phyloP scores from a whole-genome alignment of 768 basidiomycete species.

The Daedaleopsis sinensis region DNA sequence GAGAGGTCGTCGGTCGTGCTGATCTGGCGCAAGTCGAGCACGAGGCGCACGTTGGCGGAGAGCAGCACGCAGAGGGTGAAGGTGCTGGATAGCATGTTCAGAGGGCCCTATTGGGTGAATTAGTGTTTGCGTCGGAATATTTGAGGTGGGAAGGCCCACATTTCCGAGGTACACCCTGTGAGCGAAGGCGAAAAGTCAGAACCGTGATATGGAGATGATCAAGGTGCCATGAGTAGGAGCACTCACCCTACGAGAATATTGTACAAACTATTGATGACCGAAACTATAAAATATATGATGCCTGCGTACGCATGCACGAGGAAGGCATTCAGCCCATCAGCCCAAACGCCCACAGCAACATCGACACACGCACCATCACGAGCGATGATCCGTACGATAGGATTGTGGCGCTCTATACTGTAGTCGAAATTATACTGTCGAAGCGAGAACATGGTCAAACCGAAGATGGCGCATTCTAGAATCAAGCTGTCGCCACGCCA shows the following conservation, averaged over 20 bases:
- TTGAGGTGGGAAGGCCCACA: not conserved
- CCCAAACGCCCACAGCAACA: too few relatives aligned
- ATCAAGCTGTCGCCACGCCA: not conserved
- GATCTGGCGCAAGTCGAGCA: slow-evolving; percentile 22
- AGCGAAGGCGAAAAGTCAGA: too few relatives aligned
- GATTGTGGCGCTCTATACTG: not conserved
- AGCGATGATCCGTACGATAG: slow-evolving; percentile 9
- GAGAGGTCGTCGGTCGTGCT: slow-evolving; percentile 7
- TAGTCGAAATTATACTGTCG: slow-evolving; percentile 6
- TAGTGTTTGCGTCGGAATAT: not conserved
- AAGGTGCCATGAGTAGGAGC: not conserved
- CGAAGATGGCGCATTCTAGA: slow-evolving; percentile 15
- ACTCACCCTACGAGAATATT: slow-evolving; percentile 18
- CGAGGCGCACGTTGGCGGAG: slow-evolving; percentile 19
- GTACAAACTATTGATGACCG: slow-evolving; percentile 11
- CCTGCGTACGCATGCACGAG: not conserved
- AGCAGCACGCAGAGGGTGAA: slow-evolving; percentile 19
- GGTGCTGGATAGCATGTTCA: slow-evolving; percentile 20
- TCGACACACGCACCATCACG: slow-evolving; percentile 15
- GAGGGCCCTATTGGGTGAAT: slow-evolving; percentile 6
- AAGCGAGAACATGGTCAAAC: slow-evolving; percentile 14
- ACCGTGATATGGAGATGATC: too few relatives aligned
- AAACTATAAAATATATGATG: slow-evolving; percentile 11
- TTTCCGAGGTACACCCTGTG: slow-evolving; percentile 3
- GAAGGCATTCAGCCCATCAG: not conserved